Conservation (phyloP, 495 filamentous ascomycete genomes). For the Xylaria intraflava region DNA sequence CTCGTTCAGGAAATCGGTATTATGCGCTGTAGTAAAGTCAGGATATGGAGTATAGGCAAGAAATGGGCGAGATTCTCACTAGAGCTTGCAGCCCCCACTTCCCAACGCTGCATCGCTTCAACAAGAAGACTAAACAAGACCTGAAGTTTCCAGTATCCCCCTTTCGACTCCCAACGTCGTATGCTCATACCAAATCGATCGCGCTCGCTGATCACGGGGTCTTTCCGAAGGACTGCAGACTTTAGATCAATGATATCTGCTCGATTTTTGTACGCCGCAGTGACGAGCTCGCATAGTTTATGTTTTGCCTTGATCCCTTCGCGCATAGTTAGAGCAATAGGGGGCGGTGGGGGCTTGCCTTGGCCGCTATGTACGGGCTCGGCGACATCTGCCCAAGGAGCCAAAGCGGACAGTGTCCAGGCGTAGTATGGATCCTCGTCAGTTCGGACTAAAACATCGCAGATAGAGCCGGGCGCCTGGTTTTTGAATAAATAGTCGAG, state of each 20-base stretch:
- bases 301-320: constrained; percentile 78
- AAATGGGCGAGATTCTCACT: constrained; percentile 3
- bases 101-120: constrained; percentile 47
- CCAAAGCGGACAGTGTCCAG: constrained; percentile 69
- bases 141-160: constrained; percentile 67
- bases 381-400: constrained; percentile 64
- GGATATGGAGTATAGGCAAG: not conserved
- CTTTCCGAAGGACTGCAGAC: constrained; percentile 36
- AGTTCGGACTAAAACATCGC: constrained; percentile 50
- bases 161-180: constrained; percentile 58
- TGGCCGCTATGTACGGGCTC: constrained; percentile 34
- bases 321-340: constrained; percentile 51
- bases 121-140: constrained; percentile 63
- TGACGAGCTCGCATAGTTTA: constrained; percentile 60
- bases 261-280: constrained; percentile 53
- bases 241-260: constrained; percentile 56
- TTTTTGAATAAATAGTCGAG: constrained; percentile 40
- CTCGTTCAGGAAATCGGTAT: constrained; percentile 30
- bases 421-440: constrained; percentile 57
- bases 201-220: constrained; percentile 28
- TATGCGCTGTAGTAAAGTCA: constrained; percentile 20
- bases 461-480: constrained; percentile 43
- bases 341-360: constrained; percentile 35
- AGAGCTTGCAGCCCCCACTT: not conserved
- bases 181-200: constrained; percentile 66